A percentile compares a stretch with the other conserved stretches of the same genome.
Evolutionary conservation across 805 yeast genomes (phyloP).

Genomic region (Nakazawaea pomicola): DNA sequence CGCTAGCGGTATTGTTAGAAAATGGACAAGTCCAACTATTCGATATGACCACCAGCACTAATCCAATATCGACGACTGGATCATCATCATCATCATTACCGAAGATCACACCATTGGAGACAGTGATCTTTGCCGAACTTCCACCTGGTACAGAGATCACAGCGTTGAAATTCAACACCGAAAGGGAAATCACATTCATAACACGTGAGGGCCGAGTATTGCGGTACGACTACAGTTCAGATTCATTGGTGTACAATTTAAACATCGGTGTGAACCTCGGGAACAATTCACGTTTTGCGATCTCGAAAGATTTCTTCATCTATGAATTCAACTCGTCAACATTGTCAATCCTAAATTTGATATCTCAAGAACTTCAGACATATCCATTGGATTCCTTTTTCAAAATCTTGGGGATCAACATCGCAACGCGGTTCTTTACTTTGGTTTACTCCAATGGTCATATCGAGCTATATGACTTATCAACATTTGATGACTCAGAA

Average conservation of each 20-base stretch:
- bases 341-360: constrained; percentile 1
- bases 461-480: constrained; percentile 3
- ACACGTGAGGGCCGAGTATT: constrained; percentile 1
- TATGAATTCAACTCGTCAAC: constrained; percentile 3
- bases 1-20: constrained; percentile 1
- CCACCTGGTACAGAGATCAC: background rate
- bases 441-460: constrained; percentile 9
- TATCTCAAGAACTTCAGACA: constrained; percentile 1
- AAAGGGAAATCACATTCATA: constrained; percentile 4
- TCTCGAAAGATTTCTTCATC: constrained; percentile 3
- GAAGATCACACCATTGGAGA: no score
- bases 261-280: background rate
- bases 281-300: background rate
- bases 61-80: no score
- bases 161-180: background rate
- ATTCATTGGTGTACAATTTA: constrained; percentile 1
- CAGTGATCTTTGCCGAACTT: no score
- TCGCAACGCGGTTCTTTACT: background rate
- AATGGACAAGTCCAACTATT: constrained; percentile 2
- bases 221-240: constrained; percentile 3
- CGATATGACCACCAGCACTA: background rate
- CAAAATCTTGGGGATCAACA: background rate
- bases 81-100: no score
- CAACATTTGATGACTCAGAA: background rate
- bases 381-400: background rate